phyloP scores from a whole-genome alignment of 371 early-diverging fungal genomes.

The Rhizopus arrhizus region DNA sequence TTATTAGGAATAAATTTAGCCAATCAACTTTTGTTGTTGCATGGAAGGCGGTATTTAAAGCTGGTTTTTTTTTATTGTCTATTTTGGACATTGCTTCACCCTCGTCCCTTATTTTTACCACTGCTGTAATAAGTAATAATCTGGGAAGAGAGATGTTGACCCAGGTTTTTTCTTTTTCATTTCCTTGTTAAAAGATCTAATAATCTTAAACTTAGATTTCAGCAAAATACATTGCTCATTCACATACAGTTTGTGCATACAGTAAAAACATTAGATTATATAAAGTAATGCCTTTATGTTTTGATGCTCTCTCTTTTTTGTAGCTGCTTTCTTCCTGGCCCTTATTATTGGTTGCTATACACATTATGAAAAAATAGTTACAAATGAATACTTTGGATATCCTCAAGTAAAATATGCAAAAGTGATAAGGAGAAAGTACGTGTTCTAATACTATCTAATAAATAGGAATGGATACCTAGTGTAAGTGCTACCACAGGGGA shows the following conservation, averaged over 20 bases:
- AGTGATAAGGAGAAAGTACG: not conserved
- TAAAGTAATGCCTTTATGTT: not conserved
- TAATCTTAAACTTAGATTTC: conserved; percentile 42
- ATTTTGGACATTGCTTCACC: too few relatives aligned
- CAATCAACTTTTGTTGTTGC: too few relatives aligned
- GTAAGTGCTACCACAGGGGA: conserved; percentile 84
- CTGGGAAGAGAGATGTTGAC: too few relatives aligned
- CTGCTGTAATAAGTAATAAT: too few relatives aligned
- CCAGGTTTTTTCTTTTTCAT: too few relatives aligned
- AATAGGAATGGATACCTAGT: conserved; percentile 81
- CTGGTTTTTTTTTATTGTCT: too few relatives aligned
- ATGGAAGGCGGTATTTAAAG: too few relatives aligned
- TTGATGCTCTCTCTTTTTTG: conserved; percentile 2
- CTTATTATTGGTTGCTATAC: conserved; percentile 67
- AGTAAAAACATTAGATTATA: conserved; percentile 36
- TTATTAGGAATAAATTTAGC: too few relatives aligned
- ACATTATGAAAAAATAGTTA: conserved; percentile 77
- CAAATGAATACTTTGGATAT: conserved; percentile 75
- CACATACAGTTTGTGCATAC: conserved; percentile 64
- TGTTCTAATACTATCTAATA: not conserved
- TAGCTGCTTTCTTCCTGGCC: conserved; percentile 74
- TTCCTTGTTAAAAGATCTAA: too few relatives aligned
- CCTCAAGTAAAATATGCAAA: conserved; percentile 54
- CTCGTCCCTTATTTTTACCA: too few relatives aligned
- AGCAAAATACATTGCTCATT: conserved; percentile 59